Evolutionary conservation across 805 yeast genomes (phyloP), one percentile per base, ranked within the genome.

Genomic region (Candida patagonica): DNA sequence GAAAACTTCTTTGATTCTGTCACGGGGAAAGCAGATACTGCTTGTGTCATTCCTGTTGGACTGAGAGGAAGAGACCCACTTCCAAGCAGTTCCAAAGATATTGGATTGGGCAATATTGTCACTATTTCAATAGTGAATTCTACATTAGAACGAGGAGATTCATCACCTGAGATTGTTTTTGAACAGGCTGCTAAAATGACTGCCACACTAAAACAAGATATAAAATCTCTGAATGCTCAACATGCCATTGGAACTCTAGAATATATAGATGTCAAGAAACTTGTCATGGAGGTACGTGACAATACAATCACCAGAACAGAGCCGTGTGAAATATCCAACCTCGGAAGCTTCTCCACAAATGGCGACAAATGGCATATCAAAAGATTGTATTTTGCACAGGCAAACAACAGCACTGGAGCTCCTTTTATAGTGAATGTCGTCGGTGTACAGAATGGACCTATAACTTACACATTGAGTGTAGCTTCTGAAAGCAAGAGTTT

Each of bases 291-390:
- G 12, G 16, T 33, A 13, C 30, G 32, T n/a, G 24, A 29, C 6
- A 41, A 33, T 19, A 12, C 32, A 9, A 20, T 9, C 6, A 3
- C 39, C 4, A 24, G 50, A 23, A 25, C 37, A 9, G 22, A 26
- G 4, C n/a, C 42, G 17, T 41, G 33, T 9, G 52, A 48, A 32
- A 29, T 48, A 4, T 48, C 52, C 9, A 47, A 47, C 26, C 44
- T 48, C 22, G 52, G 52, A 13, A 23, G 31, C 13, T 34, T 22
- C 24, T 19, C 20, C 21, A 37, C 13, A 8, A 23, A 21, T 4
- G 23, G 22, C 5, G 29, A 23, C 16, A 13, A 27, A 16, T 26
- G 41, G 26, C 26, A 21, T 13, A 26, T 47, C 29, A 19, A 37
- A 7, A 32, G 39, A 19, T 20, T 47, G 21, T 19, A 17, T 7